phyloP scores from a whole-genome alignment of 768 basidiomycete genomes.

The Suillus decipiens region DNA sequence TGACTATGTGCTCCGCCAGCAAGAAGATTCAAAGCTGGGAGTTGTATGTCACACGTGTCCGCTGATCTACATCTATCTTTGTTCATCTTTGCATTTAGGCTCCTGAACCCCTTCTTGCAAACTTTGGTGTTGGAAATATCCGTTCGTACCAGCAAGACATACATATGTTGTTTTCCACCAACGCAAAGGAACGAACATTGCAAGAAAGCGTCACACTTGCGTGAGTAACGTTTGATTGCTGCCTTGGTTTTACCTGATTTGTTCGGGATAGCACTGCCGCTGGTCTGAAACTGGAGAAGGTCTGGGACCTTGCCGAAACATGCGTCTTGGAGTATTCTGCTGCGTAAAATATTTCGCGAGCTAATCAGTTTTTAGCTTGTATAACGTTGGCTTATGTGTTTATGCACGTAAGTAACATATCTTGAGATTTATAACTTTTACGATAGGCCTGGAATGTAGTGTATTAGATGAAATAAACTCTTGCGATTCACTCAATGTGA shows the following conservation, averaged over 20 bases:
- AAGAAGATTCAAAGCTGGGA: constrained; percentile 17
- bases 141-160: constrained; percentile 33
- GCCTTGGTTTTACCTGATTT: constrained; percentile 8
- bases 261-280: constrained; percentile 19
- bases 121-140: constrained; percentile 2
- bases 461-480: too few species aligned
- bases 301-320: constrained; percentile 14
- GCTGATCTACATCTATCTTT: not conserved
- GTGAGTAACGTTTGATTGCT: constrained; percentile 20
- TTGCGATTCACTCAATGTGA: too few species aligned
- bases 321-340: constrained; percentile 27
- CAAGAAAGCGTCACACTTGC: constrained; percentile 28
- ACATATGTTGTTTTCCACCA: constrained; percentile 30
- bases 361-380: too few species aligned
- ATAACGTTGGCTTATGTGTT: too few species aligned
- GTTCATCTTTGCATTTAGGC: constrained; percentile 23
- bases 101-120: constrained; percentile 13
- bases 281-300: constrained; percentile 29
- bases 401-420: too few species aligned
- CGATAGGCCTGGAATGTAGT: too few species aligned
- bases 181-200: constrained; percentile 36
- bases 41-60: constrained; percentile 10
- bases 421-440: too few species aligned
- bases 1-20: constrained; percentile 20
- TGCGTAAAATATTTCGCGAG: too few species aligned